Percentiles rank a stretch among this genome's conserved stretches.
Evolutionary conservation across 2,329 filamentous ascomycete genomes (phyloP).

Genomic region (Colletotrichum cereale): DNA sequence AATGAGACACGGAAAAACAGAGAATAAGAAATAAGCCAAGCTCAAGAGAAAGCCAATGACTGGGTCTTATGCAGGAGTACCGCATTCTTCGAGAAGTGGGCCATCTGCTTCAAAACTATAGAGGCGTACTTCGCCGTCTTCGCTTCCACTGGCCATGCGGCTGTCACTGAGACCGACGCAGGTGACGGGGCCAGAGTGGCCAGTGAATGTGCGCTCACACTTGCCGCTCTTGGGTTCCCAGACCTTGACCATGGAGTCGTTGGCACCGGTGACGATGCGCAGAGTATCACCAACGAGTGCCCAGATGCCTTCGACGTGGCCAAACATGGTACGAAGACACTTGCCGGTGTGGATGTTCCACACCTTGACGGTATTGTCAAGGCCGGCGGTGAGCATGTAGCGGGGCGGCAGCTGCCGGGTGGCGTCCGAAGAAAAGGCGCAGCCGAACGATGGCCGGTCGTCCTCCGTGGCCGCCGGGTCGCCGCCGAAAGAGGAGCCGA

Average conservation of each 20-base stretch:
- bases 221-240: constrained; percentile 95
- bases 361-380: constrained; percentile 82
- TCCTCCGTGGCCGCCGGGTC: constrained; percentile 49
- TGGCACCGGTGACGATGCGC: constrained; percentile 87
- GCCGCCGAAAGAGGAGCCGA: constrained; percentile 41
- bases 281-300: constrained; percentile 89
- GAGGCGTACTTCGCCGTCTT: constrained; percentile 91
- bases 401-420: constrained; percentile 81
- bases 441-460: constrained; percentile 68
- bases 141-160: constrained; percentile 89
- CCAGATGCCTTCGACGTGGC: constrained; percentile 97
- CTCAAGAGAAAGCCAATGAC: background rate
- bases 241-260: constrained; percentile 92
- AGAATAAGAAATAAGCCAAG: background rate
- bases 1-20: background rate
- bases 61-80: constrained; percentile 60
- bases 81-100: constrained; percentile 59
- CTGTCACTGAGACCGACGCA: constrained; percentile 93
- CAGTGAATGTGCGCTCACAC: constrained; percentile 92
- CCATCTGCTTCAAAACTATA: constrained; percentile 77
- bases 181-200: constrained; percentile 90
- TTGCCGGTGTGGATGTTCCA: constrained; percentile 89
- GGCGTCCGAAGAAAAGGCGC: constrained; percentile 70
- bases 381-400: constrained; percentile 92
- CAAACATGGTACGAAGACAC: constrained; percentile 93